Conservation (phyloP, 108 stramenopile species). For the Schizochytrium sp. region DNA sequence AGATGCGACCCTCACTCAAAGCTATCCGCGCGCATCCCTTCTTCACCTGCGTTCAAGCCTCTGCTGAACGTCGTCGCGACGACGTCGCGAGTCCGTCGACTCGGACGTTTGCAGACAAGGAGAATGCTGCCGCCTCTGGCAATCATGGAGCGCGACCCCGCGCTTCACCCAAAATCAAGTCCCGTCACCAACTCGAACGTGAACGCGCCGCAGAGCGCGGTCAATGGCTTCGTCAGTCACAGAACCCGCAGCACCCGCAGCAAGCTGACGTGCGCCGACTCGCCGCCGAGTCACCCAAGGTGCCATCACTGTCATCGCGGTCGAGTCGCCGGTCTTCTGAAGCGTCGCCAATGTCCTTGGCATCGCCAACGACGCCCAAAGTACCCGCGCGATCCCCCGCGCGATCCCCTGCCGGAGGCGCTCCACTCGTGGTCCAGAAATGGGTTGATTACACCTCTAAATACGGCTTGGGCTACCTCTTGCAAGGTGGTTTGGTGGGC, state of each 20-base stretch:
- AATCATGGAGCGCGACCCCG: background rate
- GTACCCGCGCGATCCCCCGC: background rate
- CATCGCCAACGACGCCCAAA: background rate
- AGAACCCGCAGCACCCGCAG: background rate
- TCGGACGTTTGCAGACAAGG: background rate
- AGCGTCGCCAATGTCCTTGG: background rate
- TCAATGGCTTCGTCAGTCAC: background rate
- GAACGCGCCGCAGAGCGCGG: no score
- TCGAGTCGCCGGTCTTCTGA: no score
- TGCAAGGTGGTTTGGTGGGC: slow-evolving; percentile 87
- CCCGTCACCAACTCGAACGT: no score
- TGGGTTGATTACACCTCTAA: slow-evolving; percentile 98
- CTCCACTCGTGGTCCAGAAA: slow-evolving; percentile 67
- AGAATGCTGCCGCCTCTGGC: background rate
- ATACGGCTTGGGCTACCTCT: slow-evolving; percentile 88
- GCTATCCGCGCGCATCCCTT: slow-evolving; percentile 67
- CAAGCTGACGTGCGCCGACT: no score
- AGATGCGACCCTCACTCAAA: slow-evolving; percentile 66
- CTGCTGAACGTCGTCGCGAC: background rate
- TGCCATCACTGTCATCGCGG: no score
- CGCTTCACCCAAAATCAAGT: background rate
- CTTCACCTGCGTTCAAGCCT: slow-evolving; percentile 37
- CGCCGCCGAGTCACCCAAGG: no score
- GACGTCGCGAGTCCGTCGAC: no score
- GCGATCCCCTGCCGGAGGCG: background rate